Conservation (phyloP, 306 rosid species). For the Nissolia schottii region DNA sequence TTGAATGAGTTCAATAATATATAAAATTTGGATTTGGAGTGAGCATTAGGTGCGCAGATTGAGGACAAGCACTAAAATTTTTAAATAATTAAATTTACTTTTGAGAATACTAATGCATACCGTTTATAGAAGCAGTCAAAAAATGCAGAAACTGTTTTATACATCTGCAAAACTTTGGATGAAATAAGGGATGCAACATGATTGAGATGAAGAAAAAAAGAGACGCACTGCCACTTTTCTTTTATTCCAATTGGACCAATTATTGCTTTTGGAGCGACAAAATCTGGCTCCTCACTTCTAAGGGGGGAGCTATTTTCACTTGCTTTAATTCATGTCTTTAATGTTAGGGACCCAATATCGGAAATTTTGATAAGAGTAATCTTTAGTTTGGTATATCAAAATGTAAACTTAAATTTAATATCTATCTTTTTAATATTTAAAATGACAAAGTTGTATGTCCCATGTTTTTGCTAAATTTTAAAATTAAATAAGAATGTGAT, state of each 20-base stretch:
- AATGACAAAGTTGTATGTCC: too few relatives aligned
- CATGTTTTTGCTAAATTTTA: too few relatives aligned
- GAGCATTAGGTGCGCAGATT: too few relatives aligned
- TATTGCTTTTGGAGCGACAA: constrained; percentile 27
- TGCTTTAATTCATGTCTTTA: not conserved
- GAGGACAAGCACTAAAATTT: not conserved
- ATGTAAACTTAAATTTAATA: too few relatives aligned
- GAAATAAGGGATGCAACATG: not conserved
- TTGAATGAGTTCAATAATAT: too few relatives aligned
- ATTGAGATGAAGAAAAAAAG: constrained; percentile 3
- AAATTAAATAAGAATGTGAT: too few relatives aligned
- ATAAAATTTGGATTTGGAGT: too few relatives aligned
- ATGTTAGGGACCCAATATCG: too few relatives aligned
- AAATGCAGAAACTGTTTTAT: not conserved
- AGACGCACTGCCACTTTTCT: not conserved
- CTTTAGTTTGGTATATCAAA: too few relatives aligned
- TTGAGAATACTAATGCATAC: not conserved
- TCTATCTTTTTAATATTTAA: too few relatives aligned
- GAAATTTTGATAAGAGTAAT: too few relatives aligned
- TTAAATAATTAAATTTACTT: not conserved
- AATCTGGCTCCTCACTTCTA: not conserved
- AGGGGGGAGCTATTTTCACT: constrained; percentile 9
- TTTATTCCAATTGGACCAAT: too few relatives aligned
- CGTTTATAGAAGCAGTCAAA: not conserved
- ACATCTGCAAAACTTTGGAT: not conserved